A percentile compares a stretch with the other conserved stretches of the same genome.
These are phyloP conservation scores for Coniferiporia sulphurascens DNA, from an alignment of 1,284 basidiomycete genomes.

Conservation along the genomic window DNA sequence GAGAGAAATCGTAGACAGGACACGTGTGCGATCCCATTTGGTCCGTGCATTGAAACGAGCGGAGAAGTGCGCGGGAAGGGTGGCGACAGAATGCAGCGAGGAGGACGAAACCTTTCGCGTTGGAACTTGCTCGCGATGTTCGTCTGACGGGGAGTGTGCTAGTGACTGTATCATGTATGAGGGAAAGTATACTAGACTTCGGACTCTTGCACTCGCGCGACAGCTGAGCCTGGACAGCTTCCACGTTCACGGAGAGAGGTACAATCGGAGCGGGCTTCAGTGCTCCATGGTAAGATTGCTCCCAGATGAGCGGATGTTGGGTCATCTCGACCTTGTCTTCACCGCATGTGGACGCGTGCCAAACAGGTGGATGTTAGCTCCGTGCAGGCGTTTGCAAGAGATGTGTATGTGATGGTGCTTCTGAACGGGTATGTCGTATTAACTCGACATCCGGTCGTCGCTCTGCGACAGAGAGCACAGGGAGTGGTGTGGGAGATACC, in stretches of 20 bases:
- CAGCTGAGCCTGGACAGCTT: constrained; percentile 41
- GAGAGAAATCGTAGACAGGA: constrained; percentile 59
- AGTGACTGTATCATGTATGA: constrained; percentile 34
- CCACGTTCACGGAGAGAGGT: constrained; percentile 57
- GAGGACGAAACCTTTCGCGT: constrained; percentile 52
- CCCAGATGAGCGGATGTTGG: constrained; percentile 71
- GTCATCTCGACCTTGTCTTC: constrained; percentile 28
- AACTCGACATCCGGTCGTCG: background rate
- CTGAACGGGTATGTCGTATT: constrained; percentile 32
- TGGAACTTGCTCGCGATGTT: constrained; percentile 21
- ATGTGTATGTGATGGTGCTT: constrained; percentile 37
- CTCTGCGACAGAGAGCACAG: constrained; percentile 26
- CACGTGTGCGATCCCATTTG: constrained; percentile 52
- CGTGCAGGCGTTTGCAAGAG: constrained; percentile 22
- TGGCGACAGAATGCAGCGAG: constrained; percentile 56
- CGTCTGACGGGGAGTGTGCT: constrained; percentile 27
- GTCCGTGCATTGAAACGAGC: constrained; percentile 30
- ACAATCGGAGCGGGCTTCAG: constrained; percentile 52
- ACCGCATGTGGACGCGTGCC: constrained; percentile 11
- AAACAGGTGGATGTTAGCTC: constrained; percentile 10
- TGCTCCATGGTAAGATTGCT: constrained; percentile 49
- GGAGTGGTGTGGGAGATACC: constrained; percentile 19
- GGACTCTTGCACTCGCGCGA: constrained; percentile 32
- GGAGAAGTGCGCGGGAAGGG: constrained; percentile 45
- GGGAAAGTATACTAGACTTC: constrained; percentile 30